These are phyloP conservation scores for Cladophialophora immunda DNA, from an alignment of 2,329 filamentous ascomycete genomes.

Conservation along the genomic window DNA sequence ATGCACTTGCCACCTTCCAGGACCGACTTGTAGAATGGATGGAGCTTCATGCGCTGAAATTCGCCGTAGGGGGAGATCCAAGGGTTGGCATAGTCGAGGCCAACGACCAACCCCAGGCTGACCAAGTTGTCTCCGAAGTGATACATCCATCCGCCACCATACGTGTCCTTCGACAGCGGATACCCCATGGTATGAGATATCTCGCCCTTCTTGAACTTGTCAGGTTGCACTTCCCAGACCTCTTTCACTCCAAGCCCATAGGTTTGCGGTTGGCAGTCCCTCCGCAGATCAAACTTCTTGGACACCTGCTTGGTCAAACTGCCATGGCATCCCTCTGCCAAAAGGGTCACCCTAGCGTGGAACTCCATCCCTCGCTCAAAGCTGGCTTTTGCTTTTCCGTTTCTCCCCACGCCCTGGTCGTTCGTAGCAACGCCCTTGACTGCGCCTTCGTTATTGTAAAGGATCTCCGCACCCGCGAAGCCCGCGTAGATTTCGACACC, in stretches of 20 bases:
- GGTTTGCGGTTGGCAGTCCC: constrained; percentile 91
- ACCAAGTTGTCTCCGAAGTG: constrained; percentile 98
- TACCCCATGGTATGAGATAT: constrained; percentile 93
- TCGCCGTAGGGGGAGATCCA: constrained; percentile 96
- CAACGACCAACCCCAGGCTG: constrained; percentile 87
- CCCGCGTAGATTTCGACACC: constrained; percentile 97
- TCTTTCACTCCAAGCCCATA: constrained; percentile 96
- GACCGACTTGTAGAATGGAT: constrained; percentile 85
- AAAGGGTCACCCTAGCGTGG: constrained; percentile 87
- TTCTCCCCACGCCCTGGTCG: constrained; percentile 82
- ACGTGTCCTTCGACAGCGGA: constrained; percentile 85
- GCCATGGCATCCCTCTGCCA: constrained; percentile 94
- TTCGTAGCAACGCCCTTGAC: constrained; percentile 96
- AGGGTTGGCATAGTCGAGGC: constrained; percentile 94
- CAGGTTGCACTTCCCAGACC: constrained; percentile 94
- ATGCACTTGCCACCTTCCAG: constrained; percentile 98
- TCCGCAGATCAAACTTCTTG: constrained; percentile 89
- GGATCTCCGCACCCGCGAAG: constrained; percentile 90
- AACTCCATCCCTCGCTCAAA: constrained; percentile 99
- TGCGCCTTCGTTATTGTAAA: constrained; percentile 85
- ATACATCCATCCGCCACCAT: constrained; percentile 99
- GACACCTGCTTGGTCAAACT: constrained; percentile 94
- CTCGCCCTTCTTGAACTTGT: constrained; percentile 87
- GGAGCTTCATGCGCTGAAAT: constrained; percentile 98
- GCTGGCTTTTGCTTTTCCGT: constrained; percentile 84